Evolutionary conservation across 306 rosid genomes (phyloP).

Genomic region (Vicia faba): DNA sequence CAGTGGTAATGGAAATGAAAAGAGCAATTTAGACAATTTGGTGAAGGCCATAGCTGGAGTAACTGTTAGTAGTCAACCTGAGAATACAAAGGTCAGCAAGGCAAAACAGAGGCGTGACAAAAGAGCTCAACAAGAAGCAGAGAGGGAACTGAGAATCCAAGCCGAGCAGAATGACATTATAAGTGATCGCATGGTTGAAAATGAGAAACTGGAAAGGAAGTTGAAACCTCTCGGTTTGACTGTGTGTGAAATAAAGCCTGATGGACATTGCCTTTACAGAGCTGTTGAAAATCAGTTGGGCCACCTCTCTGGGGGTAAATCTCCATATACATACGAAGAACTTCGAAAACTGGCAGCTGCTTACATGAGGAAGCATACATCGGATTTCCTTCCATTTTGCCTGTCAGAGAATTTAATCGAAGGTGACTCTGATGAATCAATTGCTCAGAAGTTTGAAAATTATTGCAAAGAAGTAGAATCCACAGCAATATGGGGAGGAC

Average conservation of each 20-base stretch:
- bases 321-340: slow-evolving; percentile 69
- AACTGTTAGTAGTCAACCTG: slow-evolving; percentile 63
- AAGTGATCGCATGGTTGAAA: slow-evolving; percentile 76
- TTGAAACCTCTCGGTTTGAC: slow-evolving; percentile 80
- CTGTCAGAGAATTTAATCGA: slow-evolving; percentile 63
- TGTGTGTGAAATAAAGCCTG: slow-evolving; percentile 81
- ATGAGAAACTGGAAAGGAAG: slow-evolving; percentile 73
- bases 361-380: slow-evolving; percentile 70
- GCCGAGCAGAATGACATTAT: slow-evolving; percentile 74
- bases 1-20: slow-evolving; percentile 54
- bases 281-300: slow-evolving; percentile 83
- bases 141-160: slow-evolving; percentile 83
- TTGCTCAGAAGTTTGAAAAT: slow-evolving; percentile 62
- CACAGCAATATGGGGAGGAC: slow-evolving; percentile 98
- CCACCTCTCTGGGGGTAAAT: slow-evolving; percentile 54
- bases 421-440: slow-evolving; percentile 54
- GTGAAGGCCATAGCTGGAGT: slow-evolving; percentile 92
- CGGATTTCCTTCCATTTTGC: slow-evolving; percentile 79
- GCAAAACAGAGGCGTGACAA: slow-evolving; percentile 68
- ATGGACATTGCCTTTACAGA: slow-evolving; percentile 94
- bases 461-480: slow-evolving; percentile 88
- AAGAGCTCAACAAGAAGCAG: slow-evolving; percentile 85
- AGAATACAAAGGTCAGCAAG: slow-evolving; percentile 65
- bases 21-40: slow-evolving; percentile 63
- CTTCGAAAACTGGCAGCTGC: slow-evolving; percentile 82